These are phyloP conservation scores for Populus alba DNA, from an alignment of 345 rosid species.

Conservation along the genomic window DNA sequence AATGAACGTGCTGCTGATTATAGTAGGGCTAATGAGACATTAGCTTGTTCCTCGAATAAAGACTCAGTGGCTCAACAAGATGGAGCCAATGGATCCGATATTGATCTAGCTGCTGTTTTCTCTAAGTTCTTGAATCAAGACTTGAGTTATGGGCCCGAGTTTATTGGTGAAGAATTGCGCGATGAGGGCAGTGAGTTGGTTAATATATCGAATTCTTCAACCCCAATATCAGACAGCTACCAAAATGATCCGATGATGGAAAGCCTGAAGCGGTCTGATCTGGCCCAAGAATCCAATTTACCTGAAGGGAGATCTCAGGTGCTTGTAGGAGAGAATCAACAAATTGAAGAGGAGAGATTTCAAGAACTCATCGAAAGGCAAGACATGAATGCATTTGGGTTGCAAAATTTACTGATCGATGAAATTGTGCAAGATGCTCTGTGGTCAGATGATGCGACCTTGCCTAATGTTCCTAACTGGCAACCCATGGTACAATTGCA, in stretches of 20 bases:
- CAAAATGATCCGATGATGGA: conserved; percentile 14
- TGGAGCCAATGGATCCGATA: conserved; percentile 28
- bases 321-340: conserved; percentile 13
- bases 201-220: conserved; percentile 13
- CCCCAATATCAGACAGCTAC: neutral
- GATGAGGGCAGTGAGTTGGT: neutral
- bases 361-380: conserved; percentile 21
- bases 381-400: conserved; percentile 24
- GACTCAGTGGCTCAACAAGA: neutral
- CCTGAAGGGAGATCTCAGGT: conserved; percentile 12
- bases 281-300: conserved; percentile 7
- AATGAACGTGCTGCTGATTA: conserved; percentile 7
- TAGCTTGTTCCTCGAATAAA: neutral
- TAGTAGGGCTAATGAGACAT: conserved; percentile 18
- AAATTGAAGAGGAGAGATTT: conserved; percentile 11
- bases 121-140: conserved; percentile 57
- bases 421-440: conserved; percentile 41
- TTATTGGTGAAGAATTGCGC: conserved; percentile 6
- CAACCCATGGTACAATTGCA: conserved; percentile 28
- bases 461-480: conserved; percentile 19
- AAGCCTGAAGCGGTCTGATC: conserved; percentile 10
- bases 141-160: conserved; percentile 13
- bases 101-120: conserved; percentile 72
- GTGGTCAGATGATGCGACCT: conserved; percentile 29
- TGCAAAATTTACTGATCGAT: conserved; percentile 33